Evolutionary conservation across 495 filamentous ascomycete species (phyloP).

Genomic region (Aspergillus saccharolyticus): DNA sequence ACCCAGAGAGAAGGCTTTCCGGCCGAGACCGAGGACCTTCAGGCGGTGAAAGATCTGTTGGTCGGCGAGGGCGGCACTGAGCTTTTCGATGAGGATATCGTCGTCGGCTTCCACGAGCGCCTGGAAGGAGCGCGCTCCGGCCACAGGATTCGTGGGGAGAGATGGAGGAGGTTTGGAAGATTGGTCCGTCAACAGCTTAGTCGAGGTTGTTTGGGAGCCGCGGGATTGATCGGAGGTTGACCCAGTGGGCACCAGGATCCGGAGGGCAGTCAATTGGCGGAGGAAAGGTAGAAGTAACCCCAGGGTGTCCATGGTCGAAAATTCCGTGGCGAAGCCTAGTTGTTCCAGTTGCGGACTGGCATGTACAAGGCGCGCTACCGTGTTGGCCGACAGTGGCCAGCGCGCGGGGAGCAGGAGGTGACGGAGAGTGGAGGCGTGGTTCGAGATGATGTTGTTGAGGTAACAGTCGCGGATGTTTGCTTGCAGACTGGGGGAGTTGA

Average conservation of each 20-base stretch:
- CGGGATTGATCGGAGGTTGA: constrained; percentile 11
- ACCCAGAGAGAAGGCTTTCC: constrained; percentile 35
- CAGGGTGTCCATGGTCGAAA: constrained; percentile 38
- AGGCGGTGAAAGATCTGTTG: constrained; percentile 31
- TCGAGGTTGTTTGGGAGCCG: background rate
- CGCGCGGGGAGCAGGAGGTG: constrained; percentile 54
- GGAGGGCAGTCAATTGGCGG: constrained; percentile 38
- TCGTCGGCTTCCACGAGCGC: constrained; percentile 40
- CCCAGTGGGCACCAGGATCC: constrained; percentile 38
- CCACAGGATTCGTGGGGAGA: constrained; percentile 9
- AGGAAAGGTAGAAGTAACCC: constrained; percentile 46
- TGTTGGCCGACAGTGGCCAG: constrained; percentile 47
- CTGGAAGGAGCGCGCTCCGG: constrained; percentile 22
- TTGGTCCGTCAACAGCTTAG: constrained; percentile 2
- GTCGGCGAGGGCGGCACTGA: constrained; percentile 32
- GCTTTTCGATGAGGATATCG: constrained; percentile 25
- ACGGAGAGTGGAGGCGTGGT: constrained; percentile 48
- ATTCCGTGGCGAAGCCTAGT: constrained; percentile 45
- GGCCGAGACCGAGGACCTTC: constrained; percentile 37
- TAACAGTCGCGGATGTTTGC: constrained; percentile 40
- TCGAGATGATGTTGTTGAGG: constrained; percentile 38
- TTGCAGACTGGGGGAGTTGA: constrained; percentile 21
- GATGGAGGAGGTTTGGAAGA: background rate
- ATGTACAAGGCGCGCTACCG: constrained; percentile 48
- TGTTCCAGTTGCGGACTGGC: constrained; percentile 57